Evolutionary conservation across 345 rosid genomes (phyloP), one percentile per base, ranked within the genome.

Genomic region (Crucihimalaya himalaica): DNA sequence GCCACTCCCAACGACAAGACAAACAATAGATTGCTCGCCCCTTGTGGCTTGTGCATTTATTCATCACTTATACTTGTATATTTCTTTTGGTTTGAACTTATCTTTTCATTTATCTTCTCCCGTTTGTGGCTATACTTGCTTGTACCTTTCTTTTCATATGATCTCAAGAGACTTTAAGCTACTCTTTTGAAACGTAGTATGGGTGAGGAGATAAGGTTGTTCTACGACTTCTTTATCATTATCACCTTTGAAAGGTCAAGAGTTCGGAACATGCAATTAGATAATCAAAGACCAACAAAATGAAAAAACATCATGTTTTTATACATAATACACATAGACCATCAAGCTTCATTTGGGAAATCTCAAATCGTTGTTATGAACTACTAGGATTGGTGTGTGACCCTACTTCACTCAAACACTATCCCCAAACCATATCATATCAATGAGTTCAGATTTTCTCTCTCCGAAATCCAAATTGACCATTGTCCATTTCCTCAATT

Each of bases 351-450:
- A 6, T 57, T 63, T 73, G 42, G 23, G 23, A 20, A 54, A n/a
- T n/a, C n/a, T n/a, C n/a, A n/a, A 64, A 43, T 73, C 4, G 76
- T 9, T 48, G 25, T 16, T 7, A 50, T 5, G 25, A 52, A 15
- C n/a, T 39, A 71, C 32, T 34, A 73, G 40, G 59, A 58, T 66
- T 15, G 19, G 63, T 51, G 48, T 75, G 42, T 60, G 79, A 43
- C 74, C 79, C 68, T 68, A 75, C 79, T 75, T 59, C 63, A 67
- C 68, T 68, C 68, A 56, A 66, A 75, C 63, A 68, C 79, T 68
- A 68, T 68, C 70, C 70, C 34, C 74, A 68, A 68, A 68, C 64
- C 74, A 53, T 68, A 68, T 68, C 79, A 75, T 53, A 52, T 52
- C 42, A 43, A 31, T 29, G 69, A 58, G 43, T 58, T 75, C 5